Percentiles rank a stretch among this genome's conserved stretches.
Conservation (phyloP, 2,329 filamentous ascomycete species). For the Fusarium camptoceras region DNA sequence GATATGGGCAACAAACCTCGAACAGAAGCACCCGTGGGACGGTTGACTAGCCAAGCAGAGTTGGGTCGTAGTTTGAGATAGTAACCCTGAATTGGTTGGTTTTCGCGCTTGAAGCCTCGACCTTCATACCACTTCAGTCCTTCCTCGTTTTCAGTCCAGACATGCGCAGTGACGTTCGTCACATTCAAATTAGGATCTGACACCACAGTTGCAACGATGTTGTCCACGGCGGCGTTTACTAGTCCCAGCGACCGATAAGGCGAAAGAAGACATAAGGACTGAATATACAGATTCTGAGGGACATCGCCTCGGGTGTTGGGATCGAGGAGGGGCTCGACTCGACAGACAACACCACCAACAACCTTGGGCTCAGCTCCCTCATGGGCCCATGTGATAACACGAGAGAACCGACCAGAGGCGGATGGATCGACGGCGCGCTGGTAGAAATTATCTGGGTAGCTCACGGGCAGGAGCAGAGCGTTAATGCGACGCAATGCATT, state of each 20-base stretch:
- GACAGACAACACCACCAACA: conserved; percentile 71
- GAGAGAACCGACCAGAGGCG: conserved; percentile 66
- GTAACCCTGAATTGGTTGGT: conserved; percentile 65
- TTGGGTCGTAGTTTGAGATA: conserved; percentile 72
- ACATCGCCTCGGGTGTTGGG: conserved; percentile 25
- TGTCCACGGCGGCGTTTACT: conserved; percentile 66
- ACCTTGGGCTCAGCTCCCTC: conserved; percentile 59
- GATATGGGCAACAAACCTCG: conserved; percentile 39
- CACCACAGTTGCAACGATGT: conserved; percentile 58
- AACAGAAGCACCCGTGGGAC: conserved; percentile 53
- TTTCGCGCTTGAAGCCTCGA: conserved; percentile 66
- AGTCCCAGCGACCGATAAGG: conserved; percentile 72
- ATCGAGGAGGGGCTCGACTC: conserved; percentile 61
- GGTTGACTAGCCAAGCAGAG: conserved; percentile 70
- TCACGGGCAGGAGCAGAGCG: conserved; percentile 71
- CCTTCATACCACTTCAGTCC: conserved; percentile 71
- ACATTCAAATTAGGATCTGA: conserved; percentile 54
- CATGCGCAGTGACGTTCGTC: conserved; percentile 69
- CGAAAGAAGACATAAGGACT: conserved; percentile 71
- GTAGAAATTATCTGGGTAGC: conserved; percentile 75
- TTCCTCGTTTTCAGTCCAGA: conserved; percentile 75
- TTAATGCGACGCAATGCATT: conserved; percentile 73
- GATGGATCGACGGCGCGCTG: conserved; percentile 62
- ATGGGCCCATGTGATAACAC: conserved; percentile 69
- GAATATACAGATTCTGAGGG: conserved; percentile 69